Evolutionary conservation across 208 protist genomes (phyloP).

Genomic region (Phytomonas serpens): DNA sequence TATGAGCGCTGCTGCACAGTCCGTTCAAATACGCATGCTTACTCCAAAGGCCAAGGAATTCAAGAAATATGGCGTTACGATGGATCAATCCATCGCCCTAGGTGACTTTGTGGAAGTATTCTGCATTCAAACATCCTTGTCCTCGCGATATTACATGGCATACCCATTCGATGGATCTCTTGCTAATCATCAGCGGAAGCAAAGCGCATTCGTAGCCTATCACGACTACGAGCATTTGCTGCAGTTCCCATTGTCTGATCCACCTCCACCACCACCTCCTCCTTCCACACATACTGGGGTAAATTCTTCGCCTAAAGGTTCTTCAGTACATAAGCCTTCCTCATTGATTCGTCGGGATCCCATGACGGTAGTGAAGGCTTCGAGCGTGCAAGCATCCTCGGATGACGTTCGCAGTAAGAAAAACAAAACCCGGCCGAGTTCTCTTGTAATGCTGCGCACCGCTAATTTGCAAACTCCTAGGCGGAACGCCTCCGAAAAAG

Average conservation of each 20-base stretch:
- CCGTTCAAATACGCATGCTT: constrained; percentile 36
- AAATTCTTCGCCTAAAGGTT: not conserved
- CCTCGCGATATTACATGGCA: constrained; percentile 55
- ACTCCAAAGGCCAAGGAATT: constrained; percentile 18
- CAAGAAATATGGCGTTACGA: constrained; percentile 13
- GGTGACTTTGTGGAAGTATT: constrained; percentile 57
- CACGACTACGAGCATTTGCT: constrained; percentile 69
- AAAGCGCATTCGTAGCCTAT: constrained; percentile 55
- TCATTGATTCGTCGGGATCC: not conserved
- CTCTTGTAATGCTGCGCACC: not conserved
- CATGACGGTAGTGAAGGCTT: not conserved
- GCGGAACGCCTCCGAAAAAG: not conserved
- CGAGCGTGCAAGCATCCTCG: not conserved
- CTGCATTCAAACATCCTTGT: constrained; percentile 54
- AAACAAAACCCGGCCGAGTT: not conserved
- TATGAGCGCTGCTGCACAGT: constrained; percentile 29
- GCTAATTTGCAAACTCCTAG: not conserved
- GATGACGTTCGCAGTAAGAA: not conserved
- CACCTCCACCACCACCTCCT: constrained; percentile 7
- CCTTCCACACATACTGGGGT: not conserved
- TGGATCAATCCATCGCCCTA: constrained; percentile 8
- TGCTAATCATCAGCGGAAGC: constrained; percentile 44
- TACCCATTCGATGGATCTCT: constrained; percentile 78
- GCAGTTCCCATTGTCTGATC: constrained; percentile 23
- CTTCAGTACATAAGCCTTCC: not conserved